phyloP scores from a whole-genome alignment of 345 rosid genomes.

The Trapa incisa region DNA sequence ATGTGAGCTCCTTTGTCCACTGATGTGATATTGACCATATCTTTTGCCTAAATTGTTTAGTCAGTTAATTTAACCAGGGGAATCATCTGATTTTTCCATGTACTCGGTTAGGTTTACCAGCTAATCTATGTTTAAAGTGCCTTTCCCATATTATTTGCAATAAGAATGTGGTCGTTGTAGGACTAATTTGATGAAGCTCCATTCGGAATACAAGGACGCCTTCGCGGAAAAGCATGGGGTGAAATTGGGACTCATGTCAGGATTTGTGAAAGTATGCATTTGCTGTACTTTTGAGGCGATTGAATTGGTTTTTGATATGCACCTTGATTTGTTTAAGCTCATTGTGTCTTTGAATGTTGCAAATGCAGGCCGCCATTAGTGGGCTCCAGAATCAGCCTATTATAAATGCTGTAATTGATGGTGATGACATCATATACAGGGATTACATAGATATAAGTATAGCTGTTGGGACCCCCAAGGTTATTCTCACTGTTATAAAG shows the following conservation, averaged over 20 bases:
- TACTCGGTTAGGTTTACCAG: too few species aligned
- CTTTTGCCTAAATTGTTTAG: too few species aligned
- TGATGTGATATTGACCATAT: neutral
- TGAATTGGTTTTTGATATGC: too few species aligned
- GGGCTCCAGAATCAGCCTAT: slow-evolving; percentile 94
- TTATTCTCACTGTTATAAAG: neutral
- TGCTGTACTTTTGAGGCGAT: too few species aligned
- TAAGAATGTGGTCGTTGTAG: slow-evolving; percentile 17
- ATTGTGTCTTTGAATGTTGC: neutral
- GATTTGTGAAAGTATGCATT: slow-evolving; percentile 62
- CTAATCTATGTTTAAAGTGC: too few species aligned
- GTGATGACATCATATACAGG: slow-evolving; percentile 95
- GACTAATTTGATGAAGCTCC: slow-evolving; percentile 98
- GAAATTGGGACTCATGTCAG: slow-evolving; percentile 95
- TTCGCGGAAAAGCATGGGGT: slow-evolving; percentile 95
- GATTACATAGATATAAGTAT: slow-evolving; percentile 92
- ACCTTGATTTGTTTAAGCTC: neutral
- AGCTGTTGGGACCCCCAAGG: slow-evolving; percentile 90
- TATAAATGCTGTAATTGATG: slow-evolving; percentile 95
- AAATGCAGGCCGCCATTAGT: slow-evolving; percentile 79
- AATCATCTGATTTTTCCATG: too few species aligned
- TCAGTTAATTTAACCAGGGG: too few species aligned
- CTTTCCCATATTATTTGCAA: too few species aligned
- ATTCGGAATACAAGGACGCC: slow-evolving; percentile 93
- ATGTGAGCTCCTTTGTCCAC: slow-evolving; percentile 42